phyloP scores from a whole-genome alignment of 768 basidiomycete species.

The Leucocoprinus leucothites region DNA sequence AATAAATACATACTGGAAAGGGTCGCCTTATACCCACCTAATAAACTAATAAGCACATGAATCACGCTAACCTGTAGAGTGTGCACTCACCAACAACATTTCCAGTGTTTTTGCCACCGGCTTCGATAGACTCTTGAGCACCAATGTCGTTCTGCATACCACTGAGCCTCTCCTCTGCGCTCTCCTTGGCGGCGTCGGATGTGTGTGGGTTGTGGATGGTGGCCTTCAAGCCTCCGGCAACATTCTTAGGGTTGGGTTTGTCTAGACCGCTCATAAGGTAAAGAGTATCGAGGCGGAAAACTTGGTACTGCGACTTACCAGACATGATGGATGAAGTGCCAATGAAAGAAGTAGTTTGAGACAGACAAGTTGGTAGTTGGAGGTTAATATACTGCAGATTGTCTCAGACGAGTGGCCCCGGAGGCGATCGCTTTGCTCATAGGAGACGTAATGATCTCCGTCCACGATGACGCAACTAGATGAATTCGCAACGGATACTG shows the following conservation, averaged over 20 bases:
- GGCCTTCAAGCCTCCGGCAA: constrained; percentile 49
- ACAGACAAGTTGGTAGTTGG: not conserved
- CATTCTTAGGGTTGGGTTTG: constrained; percentile 34
- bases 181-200: constrained; percentile 42
- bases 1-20: constrained; percentile 8
- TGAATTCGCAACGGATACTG: not conserved
- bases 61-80: not conserved
- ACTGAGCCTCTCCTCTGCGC: constrained; percentile 37
- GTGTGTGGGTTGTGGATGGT: constrained; percentile 48
- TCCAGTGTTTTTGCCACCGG: constrained; percentile 18
- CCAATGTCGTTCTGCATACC: constrained; percentile 25
- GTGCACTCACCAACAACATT: not conserved
- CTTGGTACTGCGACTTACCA: not conserved
- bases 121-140: constrained; percentile 19
- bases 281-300: not conserved
- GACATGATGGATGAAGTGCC: not conserved
- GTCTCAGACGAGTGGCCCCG: not conserved
- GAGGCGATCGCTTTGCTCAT: not conserved
- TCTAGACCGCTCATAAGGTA: not conserved
- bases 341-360: not conserved
- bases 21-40: constrained; percentile 14
- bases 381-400: not conserved
- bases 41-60: not conserved
- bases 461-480: constrained; percentile 1
- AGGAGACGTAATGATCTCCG: not conserved